Evolutionary conservation across 1,284 basidiomycete genomes (phyloP), one percentile per base, ranked within the genome.

Genomic region (Pascua guehoae): DNA sequence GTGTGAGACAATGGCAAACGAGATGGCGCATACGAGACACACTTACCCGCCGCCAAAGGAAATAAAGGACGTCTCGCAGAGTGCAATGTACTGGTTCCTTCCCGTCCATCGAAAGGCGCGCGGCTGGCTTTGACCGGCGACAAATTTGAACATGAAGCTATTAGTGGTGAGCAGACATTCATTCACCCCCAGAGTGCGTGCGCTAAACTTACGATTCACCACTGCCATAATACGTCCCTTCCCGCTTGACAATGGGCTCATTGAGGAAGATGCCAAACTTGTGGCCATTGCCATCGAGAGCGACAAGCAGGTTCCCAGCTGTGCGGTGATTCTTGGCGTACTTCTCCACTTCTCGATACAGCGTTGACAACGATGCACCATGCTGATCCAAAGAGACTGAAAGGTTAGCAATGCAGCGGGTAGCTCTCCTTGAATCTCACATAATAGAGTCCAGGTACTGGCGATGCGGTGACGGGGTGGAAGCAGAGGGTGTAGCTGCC

Each of bases 11-110:
- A 37, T 39, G 11, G 10, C 24, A 32, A 38, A 39, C 12, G 7
- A 39, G 5, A 10, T 32, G n/a, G 14, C 8, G 12, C 24, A 32
- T 3, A 7, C 24, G 24, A 32, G 24, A 32, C 14, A 2, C 4
- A 58, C 88, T 63, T 64, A 91, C 91, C 92, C 91, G 66, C 92
- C 92, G 8, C 92, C 92, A 69, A 95, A 90, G 0, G 89, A 91
- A 61, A 94, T 81, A 66, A 86, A 89, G 43, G 84, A 81, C 0
- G 83, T 78, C 64, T 93, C 90, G 72, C 91, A 91, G 3, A 96
- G 80, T 17, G 90, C 86, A 55, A 96, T 87, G 69, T 97, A 98
- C 58, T 88, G 87, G 71, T 98, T 98, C 71, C 79, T 84, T 0
- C 91, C 92, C 1, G 94, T 94, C 87, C 91, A 94, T 45, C 83